Percentiles rank a stretch among this genome's conserved stretches.
phyloP scores from a whole-genome alignment of 2,329 filamentous ascomycete species.

The Chrysoporthe cubensis region DNA sequence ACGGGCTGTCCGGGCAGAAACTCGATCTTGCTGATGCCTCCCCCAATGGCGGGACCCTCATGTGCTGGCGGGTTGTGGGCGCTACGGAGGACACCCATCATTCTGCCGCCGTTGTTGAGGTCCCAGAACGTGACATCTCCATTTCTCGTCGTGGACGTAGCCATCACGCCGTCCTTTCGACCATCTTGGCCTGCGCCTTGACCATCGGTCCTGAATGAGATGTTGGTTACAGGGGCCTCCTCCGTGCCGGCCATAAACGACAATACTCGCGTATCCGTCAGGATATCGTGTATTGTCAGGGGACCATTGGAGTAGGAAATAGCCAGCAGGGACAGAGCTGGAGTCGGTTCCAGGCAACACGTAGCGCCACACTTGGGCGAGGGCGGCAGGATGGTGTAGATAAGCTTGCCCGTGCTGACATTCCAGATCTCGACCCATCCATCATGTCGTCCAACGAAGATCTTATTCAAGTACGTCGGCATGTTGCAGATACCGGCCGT shows the following conservation, averaged over 20 bases:
- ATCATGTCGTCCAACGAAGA: constrained; percentile 85
- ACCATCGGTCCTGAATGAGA: constrained; percentile 89
- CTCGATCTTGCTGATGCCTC: constrained; percentile 84
- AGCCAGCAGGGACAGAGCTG: constrained; percentile 82
- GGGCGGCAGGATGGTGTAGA: constrained; percentile 86
- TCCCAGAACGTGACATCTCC: constrained; percentile 98
- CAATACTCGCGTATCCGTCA: constrained; percentile 74
- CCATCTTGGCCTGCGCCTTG: constrained; percentile 88
- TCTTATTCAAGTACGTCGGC: constrained; percentile 95
- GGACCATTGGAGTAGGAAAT: constrained; percentile 84
- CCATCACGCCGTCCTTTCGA: constrained; percentile 87
- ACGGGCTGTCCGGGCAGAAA: constrained; percentile 90
- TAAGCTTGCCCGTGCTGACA: constrained; percentile 84
- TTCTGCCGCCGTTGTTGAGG: constrained; percentile 82
- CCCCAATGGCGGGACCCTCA: constrained; percentile 60
- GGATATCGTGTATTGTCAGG: constrained; percentile 79
- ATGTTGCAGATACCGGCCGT: constrained; percentile 82
- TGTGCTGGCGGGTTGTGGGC: constrained; percentile 79
- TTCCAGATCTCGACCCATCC: constrained; percentile 98
- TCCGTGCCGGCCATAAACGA: constrained; percentile 68
- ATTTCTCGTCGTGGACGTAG: constrained; percentile 76
- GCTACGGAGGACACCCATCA: constrained; percentile 83
- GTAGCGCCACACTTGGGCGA: constrained; percentile 75
- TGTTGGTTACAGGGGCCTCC: constrained; percentile 72
- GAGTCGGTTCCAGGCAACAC: constrained; percentile 83